These are phyloP conservation scores for Vitis hybrid DNA, from an alignment of 177 flowering plant genomes.

Conservation along the genomic window DNA sequence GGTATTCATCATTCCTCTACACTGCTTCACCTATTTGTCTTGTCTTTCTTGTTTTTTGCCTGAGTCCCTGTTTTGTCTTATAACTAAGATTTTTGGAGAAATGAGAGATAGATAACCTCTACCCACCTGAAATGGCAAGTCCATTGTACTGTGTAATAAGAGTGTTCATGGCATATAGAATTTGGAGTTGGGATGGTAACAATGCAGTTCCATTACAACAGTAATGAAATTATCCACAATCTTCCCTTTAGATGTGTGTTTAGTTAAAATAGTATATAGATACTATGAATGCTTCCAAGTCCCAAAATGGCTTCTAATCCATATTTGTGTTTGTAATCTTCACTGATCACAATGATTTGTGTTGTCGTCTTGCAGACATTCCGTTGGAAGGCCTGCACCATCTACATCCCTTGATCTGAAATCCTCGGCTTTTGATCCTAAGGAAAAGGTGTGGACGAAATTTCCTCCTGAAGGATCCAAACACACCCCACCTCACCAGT, in stretches of 20 bases:
- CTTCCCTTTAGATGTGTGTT: too few relatives aligned
- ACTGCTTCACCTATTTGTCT: not conserved
- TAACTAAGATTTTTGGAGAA: not conserved
- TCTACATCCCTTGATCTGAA: constrained; percentile 72
- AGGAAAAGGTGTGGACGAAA: constrained; percentile 93
- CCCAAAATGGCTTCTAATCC: too few relatives aligned
- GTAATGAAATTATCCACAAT: too few relatives aligned
- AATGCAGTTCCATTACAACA: too few relatives aligned
- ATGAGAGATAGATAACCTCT: too few relatives aligned
- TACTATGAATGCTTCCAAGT: too few relatives aligned
- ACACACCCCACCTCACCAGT: constrained; percentile 19
- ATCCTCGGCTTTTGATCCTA: constrained; percentile 88
- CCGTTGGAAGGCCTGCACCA: constrained; percentile 88
- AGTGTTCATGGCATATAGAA: too few relatives aligned
- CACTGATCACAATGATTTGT: not conserved
- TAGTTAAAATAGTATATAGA: too few relatives aligned
- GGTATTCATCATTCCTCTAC: constrained; percentile 35
- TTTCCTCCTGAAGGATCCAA: constrained; percentile 95
- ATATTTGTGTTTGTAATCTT: too few relatives aligned
- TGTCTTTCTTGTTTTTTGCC: not conserved
- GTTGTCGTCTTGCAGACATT: constrained; percentile 56
- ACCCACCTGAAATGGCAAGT: too few relatives aligned
- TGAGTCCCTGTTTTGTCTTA: not conserved
- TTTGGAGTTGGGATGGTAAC: too few relatives aligned
- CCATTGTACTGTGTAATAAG: too few relatives aligned